Base-by-base conservation (phyloP, 129 eudicot species). In the Flaveria robusta region DNA sequence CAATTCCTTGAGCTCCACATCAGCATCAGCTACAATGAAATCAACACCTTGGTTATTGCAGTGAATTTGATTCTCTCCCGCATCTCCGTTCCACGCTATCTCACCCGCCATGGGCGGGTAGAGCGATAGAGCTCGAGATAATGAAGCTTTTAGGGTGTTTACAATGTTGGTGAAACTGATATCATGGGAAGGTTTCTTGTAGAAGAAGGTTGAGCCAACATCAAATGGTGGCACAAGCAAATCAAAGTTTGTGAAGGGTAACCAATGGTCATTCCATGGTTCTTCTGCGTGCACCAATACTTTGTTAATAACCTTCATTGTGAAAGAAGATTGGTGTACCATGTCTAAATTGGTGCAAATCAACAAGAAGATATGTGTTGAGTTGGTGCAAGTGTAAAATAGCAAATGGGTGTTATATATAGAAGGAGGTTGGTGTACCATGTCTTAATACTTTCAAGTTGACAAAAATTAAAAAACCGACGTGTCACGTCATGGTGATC, bases 21-120 rank as follows among this genome's bases (percentile, higher is more conserved):
- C 82, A 0, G 84, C 83, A 31, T 3, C 47, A 6, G 86, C 89
- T 55, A 78, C 79, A 10, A 79, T 41, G 22, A 85, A 85, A 65
- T 81, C 83, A n/a, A 85, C 82, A 12, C 88, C 88, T 41, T 77
- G 72, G 72, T 85, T 77, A 67, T 81, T 81, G 68, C 86, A 85
- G 13, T 73, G 85, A 3, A 85, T 68, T 46, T 68, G 74, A 73
- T 77, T 80, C 49, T 79, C 85, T 74, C 79, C 88, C 22, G 78
- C 83, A 15, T 59, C 79, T 50, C 15, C 49, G 76, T 77, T 85
- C 63, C 62, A 51, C 2, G 70, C 75, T 11, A 81, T 50, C 15
- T 31, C 72, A 4, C 88, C 88, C 7, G 72, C 70, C 7, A 85
- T 55, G 7, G 85, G 78, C 13, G 74, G 77, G 76, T 58, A 85